Conservation (phyloP, 2,329 filamentous ascomycete species). For the Stachybotrys echinatus region DNA sequence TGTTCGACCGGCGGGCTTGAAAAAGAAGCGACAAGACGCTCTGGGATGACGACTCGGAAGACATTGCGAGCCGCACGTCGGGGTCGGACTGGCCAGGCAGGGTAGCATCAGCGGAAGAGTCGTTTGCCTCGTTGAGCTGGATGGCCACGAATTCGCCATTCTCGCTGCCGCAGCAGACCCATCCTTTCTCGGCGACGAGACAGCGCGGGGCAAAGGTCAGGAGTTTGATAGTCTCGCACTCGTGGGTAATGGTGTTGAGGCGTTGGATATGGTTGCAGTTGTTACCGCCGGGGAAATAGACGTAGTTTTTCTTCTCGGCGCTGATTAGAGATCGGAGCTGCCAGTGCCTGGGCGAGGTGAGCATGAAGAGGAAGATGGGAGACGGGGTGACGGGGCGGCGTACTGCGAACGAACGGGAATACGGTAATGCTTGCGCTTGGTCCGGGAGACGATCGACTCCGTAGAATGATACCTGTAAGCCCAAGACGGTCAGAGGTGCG, state of each 20-base stretch:
- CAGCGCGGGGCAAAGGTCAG: slow-evolving; percentile 76
- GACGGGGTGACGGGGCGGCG: slow-evolving; percentile 27
- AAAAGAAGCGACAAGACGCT: slow-evolving; percentile 30
- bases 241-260: slow-evolving; percentile 63
- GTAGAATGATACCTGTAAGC: slow-evolving; percentile 50
- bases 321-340: slow-evolving; percentile 88
- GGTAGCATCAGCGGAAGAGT: not conserved
- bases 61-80: slow-evolving; percentile 24
- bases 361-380: slow-evolving; percentile 12
- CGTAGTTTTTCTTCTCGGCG: slow-evolving; percentile 65
- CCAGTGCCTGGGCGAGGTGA: slow-evolving; percentile 58
- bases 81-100: slow-evolving; percentile 14
- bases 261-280: slow-evolving; percentile 61
- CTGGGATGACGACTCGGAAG: slow-evolving; percentile 24
- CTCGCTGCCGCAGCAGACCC: slow-evolving; percentile 87
- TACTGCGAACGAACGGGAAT: slow-evolving; percentile 62
- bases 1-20: slow-evolving; percentile 33
- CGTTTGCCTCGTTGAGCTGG: slow-evolving; percentile 40
- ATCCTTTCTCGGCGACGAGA: slow-evolving; percentile 78
- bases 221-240: slow-evolving; percentile 67
- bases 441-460: slow-evolving; percentile 56
- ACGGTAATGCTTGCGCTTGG: slow-evolving; percentile 61
- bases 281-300: slow-evolving; percentile 79
- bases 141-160: slow-evolving; percentile 83
- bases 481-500: not conserved